Conservation (phyloP, 1,284 basidiomycete species). For the Volvariella surrecta region DNA sequence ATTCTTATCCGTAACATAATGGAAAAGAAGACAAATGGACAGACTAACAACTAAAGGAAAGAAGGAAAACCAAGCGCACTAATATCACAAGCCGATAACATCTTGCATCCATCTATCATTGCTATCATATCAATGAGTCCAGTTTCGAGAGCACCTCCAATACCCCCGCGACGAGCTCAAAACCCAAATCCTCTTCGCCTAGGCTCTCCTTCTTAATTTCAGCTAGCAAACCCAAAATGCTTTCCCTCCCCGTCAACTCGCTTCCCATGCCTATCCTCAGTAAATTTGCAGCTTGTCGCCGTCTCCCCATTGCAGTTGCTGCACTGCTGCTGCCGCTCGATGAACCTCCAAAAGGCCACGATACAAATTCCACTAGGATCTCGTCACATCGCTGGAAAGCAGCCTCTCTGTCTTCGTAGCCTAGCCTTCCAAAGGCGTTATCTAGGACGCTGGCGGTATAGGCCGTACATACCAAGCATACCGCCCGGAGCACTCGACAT, state of each 20-base stretch:
- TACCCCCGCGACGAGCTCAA: slow-evolving; percentile 87
- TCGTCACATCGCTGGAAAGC: slow-evolving; percentile 91
- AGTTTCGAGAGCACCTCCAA: slow-evolving; percentile 85
- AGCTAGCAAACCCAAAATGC: slow-evolving; percentile 71
- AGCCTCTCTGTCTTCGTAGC: slow-evolving; percentile 85
- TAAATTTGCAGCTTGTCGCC: slow-evolving; percentile 19
- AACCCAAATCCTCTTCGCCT: slow-evolving; percentile 63
- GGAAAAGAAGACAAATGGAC: too few species aligned
- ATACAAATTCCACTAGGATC: slow-evolving; percentile 80
- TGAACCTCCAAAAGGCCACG: slow-evolving; percentile 77
- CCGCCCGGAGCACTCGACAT: slow-evolving; percentile 73
- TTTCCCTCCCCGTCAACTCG: slow-evolving; percentile 52
- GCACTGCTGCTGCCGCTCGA: slow-evolving; percentile 11
- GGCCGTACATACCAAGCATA: slow-evolving; percentile 79
- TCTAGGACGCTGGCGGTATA: slow-evolving; percentile 94
- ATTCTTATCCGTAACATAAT: too few species aligned
- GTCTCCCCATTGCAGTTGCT: slow-evolving; percentile 18
- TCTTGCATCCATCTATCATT: background rate
- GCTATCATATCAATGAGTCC: slow-evolving; percentile 59
- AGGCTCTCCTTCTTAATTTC: slow-evolving; percentile 71
- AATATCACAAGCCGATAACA: slow-evolving; percentile 15
- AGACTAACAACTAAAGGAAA: too few species aligned
- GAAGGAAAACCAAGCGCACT: too few species aligned
- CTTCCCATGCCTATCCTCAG: slow-evolving; percentile 45
- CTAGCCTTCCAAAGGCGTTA: slow-evolving; percentile 80